Base-by-base conservation (phyloP, 2,329 filamentous ascomycete genomes). In the Neocucurbitaria cava region DNA sequence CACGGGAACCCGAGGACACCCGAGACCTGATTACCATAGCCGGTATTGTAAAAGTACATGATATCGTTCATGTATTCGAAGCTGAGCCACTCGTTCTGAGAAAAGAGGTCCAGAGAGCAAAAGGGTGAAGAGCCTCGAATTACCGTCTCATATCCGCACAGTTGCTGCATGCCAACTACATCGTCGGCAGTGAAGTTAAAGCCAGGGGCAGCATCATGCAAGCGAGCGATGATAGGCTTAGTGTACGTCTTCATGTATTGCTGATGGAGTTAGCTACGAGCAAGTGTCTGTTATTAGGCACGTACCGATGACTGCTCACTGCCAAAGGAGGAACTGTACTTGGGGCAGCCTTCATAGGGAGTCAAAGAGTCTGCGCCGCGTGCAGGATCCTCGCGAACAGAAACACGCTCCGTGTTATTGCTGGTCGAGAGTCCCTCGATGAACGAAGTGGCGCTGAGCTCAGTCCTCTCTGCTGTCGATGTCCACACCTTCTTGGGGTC, bases 1-100 rank as follows among this genome's bases (percentile, higher is more conserved):
- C 88, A 90, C 0, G 87, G 87, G 48, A 85, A 82, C 1, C 88
- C 88, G 5, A 89, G 78, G 17, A 79, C 79, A 0, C 85, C 85
- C 0, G 85, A 81, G 1, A 85, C 76, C 20, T 65, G 51, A 59
- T 83, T 86, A 5, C 87, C 87, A 58, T 89, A 89, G 17, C 88
- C 88, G 1, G 82, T 73, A 72, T 89, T 89, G 73, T 87, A 85
- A 66, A 85, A 84, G 68, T 88, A 89, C 64, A 82, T 81, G 58
- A 89, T 75, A 58, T 89, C 86, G 58, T 86, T 85, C 11, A 83
- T 80, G 66, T 89, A 89, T 71, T 89, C 86, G 75, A 86, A 89
- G 2, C 78, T 78, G n/a, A 89, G 82, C 86, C 86, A 88, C 57
- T 88, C 86, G 59, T 86, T 81, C 0, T 85, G 79, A 1, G 79